Evolutionary conservation across 495 filamentous ascomycete species (phyloP).

Genomic region (Neurospora africana): DNA sequence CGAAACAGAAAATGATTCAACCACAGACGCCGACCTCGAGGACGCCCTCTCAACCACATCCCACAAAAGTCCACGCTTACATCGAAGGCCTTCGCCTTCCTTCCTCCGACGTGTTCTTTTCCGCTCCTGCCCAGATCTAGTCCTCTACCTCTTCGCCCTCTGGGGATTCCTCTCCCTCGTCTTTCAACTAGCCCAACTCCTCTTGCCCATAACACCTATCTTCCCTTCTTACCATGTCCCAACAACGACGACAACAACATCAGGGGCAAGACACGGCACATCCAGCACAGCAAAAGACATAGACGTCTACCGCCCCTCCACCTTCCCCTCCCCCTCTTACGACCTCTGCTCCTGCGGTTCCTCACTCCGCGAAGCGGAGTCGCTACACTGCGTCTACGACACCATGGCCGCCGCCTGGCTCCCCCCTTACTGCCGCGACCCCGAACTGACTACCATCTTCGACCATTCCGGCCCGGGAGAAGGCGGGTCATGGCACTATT

Average conservation of each 20-base stretch:
- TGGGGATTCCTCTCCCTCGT: slow-evolving; percentile 5
- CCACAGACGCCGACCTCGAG: neutral
- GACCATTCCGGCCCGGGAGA: neutral
- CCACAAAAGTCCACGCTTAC: neutral
- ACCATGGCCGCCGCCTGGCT: slow-evolving; percentile 10
- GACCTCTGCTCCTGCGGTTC: slow-evolving; percentile 7
- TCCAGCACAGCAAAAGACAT: neutral
- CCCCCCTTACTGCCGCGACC: slow-evolving; percentile 6
- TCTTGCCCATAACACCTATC: neutral
- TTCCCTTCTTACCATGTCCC: neutral
- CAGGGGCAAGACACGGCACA: neutral
- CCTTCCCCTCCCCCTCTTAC: neutral
- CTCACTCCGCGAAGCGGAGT: neutral
- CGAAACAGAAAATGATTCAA: neutral
- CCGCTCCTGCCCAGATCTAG: neutral
- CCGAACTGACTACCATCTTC: slow-evolving; percentile 1
- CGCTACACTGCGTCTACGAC: slow-evolving; percentile 7
- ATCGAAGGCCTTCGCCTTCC: neutral
- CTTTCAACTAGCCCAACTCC: neutral
- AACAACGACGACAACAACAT: neutral
- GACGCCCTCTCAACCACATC: neutral
- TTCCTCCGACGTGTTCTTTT: neutral
- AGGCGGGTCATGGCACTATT: slow-evolving; percentile 1
- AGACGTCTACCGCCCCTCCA: slow-evolving; percentile 9
- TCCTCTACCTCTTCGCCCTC: slow-evolving; percentile 2